These are phyloP conservation scores for Trichoderma sp. DNA, from an alignment of 2,329 filamentous ascomycete species.

Conservation along the genomic window DNA sequence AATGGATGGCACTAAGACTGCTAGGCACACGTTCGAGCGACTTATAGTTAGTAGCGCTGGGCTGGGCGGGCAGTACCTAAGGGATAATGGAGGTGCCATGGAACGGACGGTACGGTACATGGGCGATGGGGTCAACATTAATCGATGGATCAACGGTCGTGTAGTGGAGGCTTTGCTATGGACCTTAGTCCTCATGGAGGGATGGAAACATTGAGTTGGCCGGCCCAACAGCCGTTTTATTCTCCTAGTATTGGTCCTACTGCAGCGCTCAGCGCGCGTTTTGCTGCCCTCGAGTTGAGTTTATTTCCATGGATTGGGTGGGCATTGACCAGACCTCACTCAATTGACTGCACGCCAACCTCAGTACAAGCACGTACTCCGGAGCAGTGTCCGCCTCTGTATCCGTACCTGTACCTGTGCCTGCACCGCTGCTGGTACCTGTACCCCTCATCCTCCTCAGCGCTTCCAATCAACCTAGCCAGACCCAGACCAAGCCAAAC, in stretches of 20 bases:
- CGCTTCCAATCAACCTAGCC: neutral
- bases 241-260: neutral
- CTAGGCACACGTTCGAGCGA: neutral
- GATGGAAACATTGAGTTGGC: neutral
- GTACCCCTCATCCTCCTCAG: neutral
- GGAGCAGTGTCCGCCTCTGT: too few relatives aligned
- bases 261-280: neutral
- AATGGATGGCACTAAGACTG: too few relatives aligned
- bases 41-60: neutral
- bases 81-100: neutral
- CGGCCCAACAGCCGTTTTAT: neutral
- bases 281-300: neutral
- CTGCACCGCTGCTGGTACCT: neutral
- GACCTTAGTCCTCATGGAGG: neutral
- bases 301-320: neutral
- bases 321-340: neutral
- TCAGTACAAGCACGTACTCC: too few relatives aligned
- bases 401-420: neutral
- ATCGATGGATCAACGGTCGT: neutral
- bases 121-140: neutral
- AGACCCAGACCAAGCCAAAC: neutral
- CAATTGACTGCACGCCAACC: too few relatives aligned
- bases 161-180: neutral
- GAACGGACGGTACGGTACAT: neutral
- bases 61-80: neutral